phyloP scores from a whole-genome alignment of 305 asterid species.

The Fraxinus angustifolia region DNA sequence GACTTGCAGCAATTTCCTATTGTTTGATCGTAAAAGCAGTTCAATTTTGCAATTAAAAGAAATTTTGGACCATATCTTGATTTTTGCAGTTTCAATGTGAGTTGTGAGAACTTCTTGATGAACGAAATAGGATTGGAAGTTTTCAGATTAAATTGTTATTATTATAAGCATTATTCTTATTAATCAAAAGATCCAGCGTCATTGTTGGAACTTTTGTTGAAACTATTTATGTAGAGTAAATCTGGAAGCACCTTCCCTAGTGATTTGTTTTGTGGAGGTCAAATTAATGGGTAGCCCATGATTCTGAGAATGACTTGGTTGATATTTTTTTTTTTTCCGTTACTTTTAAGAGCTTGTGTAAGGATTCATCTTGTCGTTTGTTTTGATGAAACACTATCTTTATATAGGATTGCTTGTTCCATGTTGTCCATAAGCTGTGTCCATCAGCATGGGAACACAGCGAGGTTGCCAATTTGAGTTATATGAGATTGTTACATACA shows the following conservation, averaged over 20 bases:
- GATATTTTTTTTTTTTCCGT: neutral
- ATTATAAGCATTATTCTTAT: neutral
- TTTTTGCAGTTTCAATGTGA: neutral
- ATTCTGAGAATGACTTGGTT: neutral
- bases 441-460: neutral
- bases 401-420: neutral
- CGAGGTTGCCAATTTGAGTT: neutral
- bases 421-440: neutral
- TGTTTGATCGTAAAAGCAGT: neutral
- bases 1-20: conserved; percentile 11
- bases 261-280: neutral
- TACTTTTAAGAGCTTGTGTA: neutral
- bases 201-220: neutral
- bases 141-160: neutral
- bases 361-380: neutral
- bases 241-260: neutral
- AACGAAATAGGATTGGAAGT: conserved; percentile 8
- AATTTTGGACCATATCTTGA: neutral
- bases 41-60: neutral
- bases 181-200: neutral
- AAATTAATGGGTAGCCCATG: neutral
- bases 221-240: neutral
- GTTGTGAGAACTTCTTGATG: neutral
- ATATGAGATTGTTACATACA: neutral
- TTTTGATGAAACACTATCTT: neutral